Evolutionary conservation across 1,139 yeast species (phyloP).

Genomic region (Yamadazyma mexicana): DNA sequence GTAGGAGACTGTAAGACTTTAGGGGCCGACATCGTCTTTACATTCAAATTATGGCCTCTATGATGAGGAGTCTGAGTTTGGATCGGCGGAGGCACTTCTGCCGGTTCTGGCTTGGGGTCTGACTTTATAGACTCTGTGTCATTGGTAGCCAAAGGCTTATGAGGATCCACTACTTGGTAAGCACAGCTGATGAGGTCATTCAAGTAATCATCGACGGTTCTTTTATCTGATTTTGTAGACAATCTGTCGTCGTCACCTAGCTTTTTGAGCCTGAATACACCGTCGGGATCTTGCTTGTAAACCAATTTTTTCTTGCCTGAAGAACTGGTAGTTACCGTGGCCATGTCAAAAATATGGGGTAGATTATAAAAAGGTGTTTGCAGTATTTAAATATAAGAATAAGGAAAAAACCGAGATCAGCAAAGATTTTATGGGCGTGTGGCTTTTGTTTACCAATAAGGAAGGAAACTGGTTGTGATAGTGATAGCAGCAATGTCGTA

Average conservation of each 20-base stretch:
- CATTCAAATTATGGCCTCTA: background rate
- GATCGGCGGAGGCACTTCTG: conserved; percentile 1
- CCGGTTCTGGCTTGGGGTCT: background rate
- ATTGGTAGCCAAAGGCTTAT: conserved; percentile 4
- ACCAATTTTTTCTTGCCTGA: conserved; percentile 30
- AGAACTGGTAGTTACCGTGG: conserved; percentile 11
- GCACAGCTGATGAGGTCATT: conserved; percentile 33
- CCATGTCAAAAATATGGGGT: conserved; percentile 7
- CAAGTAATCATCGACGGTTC: conserved; percentile 27
- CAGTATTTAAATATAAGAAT: no score
- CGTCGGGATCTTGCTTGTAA: conserved; percentile 44
- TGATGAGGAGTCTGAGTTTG: background rate
- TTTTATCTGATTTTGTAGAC: conserved; percentile 18
- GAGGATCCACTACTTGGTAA: conserved; percentile 22
- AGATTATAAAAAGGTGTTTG: no score
- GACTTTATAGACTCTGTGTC: conserved; percentile 5
- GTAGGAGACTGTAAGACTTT: conserved; percentile 3
- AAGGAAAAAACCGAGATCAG: no score
- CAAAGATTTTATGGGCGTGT: background rate
- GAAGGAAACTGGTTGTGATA: conserved; percentile 1
- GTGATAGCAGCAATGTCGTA: background rate
- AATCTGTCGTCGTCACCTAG: conserved; percentile 19
- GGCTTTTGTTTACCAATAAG: background rate
- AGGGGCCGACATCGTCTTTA: background rate
- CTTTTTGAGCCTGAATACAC: conserved; percentile 41